Evolutionary conservation across 148 eudicot species (phyloP), one percentile per base, ranked within the genome.

Genomic region (Rhododendron simsii): DNA sequence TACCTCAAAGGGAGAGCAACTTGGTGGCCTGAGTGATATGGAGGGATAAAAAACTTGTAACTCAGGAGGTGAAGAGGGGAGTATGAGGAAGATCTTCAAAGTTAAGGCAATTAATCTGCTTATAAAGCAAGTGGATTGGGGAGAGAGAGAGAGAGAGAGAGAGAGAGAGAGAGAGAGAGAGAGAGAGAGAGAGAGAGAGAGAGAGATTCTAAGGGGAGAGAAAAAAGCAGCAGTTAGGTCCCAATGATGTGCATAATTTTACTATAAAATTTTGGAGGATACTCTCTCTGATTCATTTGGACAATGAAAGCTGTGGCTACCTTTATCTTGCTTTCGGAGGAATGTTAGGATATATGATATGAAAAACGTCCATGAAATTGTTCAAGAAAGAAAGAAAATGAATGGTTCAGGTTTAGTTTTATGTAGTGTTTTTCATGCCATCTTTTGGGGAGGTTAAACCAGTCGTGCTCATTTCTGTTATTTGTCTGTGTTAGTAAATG

Each of bases 291-390:
- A 65, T 73, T 82, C 61, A 80, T 88, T 83, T 75, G 86, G 90
- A 83, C 81, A 84, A 85, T 87, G 84, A 85, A 88, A 79, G 89
- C 76, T 80, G 88, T 86, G 57, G 39, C 83, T 81, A 51, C 75
- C 65, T 33, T 51, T 33, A 83, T 88, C 30, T 78, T 84, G 75
- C 84, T 10, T 77, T 75, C 50, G 73, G 48, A 5, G 59, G 18
- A 57, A 18, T 2, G 57, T 3, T 3, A 15, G 4, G 16, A 53
- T 53, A 53, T 1, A 53, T 53, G 57, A 53, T 1, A 53, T 53
- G 57, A 53, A 53, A 53, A 53, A 15, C 5, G 15, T 13, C 0
- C 3, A 13, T 50, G 15, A 50, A 50, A 50, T 3, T 50, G 53
- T 50, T 2, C 0, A 12, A 12, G 7, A 41, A 41, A 6, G 45